These are phyloP conservation scores for Botrytis tulipae DNA, from an alignment of 2,329 filamentous ascomycete species.

Conservation along the genomic window DNA sequence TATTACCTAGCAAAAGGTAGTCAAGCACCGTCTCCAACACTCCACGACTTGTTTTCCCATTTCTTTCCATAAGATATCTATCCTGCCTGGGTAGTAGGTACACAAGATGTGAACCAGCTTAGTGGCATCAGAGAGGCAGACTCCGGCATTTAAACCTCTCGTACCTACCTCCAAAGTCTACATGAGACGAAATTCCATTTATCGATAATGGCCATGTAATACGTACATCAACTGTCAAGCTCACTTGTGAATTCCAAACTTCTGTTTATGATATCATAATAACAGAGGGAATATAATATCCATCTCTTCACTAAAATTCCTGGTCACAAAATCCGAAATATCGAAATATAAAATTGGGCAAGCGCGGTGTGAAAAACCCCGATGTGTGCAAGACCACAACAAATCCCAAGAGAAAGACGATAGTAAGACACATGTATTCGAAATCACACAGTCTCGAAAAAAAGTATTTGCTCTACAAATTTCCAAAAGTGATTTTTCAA, in stretches of 20 bases:
- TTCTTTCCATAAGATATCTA: not conserved
- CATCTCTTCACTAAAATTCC: not conserved
- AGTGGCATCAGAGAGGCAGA: not conserved
- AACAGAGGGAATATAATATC: not conserved
- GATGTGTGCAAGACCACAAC: not conserved
- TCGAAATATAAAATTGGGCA: not conserved
- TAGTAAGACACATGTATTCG: not conserved
- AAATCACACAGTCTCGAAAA: not conserved
- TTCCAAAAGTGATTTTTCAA: not conserved
- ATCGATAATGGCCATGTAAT: not conserved
- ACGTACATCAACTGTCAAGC: too few species aligned
- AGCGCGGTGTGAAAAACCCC: fast-evolving
- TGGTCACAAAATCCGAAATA: not conserved
- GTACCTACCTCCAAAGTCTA: not conserved
- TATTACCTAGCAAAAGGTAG: not conserved
- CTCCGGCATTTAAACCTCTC: not conserved
- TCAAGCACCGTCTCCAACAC: not conserved
- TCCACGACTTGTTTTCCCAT: not conserved
- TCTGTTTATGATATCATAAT: not conserved
- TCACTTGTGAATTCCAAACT: not conserved
- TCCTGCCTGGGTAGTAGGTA: too few species aligned
- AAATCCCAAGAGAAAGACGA: fast-evolving
- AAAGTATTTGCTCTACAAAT: not conserved
- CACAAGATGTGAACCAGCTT: fast-evolving
- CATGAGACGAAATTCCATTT: too few species aligned